Conservation (phyloP, 257 asterid species). For the Nicotiana knightiana region DNA sequence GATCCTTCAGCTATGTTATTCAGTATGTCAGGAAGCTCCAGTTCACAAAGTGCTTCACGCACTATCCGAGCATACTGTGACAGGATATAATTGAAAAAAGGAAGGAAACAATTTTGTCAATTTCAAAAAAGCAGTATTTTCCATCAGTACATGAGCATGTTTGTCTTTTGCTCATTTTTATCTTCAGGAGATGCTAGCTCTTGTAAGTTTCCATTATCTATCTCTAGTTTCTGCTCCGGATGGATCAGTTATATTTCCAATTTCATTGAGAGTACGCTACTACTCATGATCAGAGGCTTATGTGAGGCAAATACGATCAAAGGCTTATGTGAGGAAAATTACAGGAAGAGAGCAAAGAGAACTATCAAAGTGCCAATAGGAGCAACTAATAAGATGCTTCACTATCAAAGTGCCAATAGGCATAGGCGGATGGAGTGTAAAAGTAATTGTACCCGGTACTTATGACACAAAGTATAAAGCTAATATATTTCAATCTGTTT, state of each 20-base stretch:
- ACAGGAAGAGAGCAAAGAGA: too few species aligned
- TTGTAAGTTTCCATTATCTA: conserved; percentile 42
- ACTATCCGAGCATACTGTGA: conserved; percentile 69
- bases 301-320: background rate
- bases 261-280: background rate
- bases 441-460: too few species aligned
- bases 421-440: too few species aligned
- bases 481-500: too few species aligned
- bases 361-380: too few species aligned
- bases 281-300: background rate
- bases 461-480: too few species aligned
- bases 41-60: conserved; percentile 73
- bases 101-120: background rate
- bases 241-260: background rate
- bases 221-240: background rate
- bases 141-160: background rate
- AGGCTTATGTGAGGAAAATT: too few species aligned
- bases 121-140: background rate
- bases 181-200: conserved; percentile 62
- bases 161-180: background rate
- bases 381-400: too few species aligned
- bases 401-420: too few species aligned
- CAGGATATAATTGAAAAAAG: background rate
- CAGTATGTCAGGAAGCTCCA: conserved; percentile 70
- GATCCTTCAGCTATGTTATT: conserved; percentile 67